Evolutionary conservation across 805 yeast genomes (phyloP).

Genomic region (Saccharomyces cerevisiae): DNA sequence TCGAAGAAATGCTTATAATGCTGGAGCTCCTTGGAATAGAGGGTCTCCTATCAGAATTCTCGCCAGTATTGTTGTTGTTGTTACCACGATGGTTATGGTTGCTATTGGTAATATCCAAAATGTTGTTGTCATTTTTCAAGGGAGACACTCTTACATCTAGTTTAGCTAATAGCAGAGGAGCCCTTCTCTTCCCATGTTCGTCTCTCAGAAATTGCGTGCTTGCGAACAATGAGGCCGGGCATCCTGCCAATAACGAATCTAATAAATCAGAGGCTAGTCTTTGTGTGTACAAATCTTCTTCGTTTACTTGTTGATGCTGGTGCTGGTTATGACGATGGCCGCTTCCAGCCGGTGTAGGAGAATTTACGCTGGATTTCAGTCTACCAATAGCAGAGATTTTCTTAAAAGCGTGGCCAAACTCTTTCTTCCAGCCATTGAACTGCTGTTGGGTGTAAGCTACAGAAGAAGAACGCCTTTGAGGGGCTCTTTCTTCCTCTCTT

Average conservation of each 20-base stretch:
- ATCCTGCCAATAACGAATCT: slow-evolving; percentile 51
- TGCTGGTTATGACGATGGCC: background rate
- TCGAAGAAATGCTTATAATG: background rate
- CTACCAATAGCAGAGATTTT: slow-evolving; percentile 16
- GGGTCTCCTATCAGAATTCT: background rate
- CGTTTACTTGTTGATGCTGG: background rate
- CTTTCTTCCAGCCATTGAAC: slow-evolving; percentile 23
- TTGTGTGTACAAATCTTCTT: slow-evolving; percentile 14
- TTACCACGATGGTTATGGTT: background rate
- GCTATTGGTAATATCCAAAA: background rate
- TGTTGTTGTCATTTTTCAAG: slow-evolving; percentile 29
- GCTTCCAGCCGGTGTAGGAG: background rate
- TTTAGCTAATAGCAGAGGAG: slow-evolving; percentile 72
- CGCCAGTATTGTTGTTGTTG: background rate
- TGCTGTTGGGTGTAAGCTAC: slow-evolving; percentile 5
- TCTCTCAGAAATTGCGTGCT: slow-evolving; percentile 71
- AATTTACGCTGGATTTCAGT: slow-evolving; percentile 7
- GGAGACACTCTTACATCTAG: slow-evolving; percentile 51
- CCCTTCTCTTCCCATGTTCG: slow-evolving; percentile 66
- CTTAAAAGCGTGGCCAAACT: slow-evolving; percentile 23
- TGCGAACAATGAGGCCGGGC: slow-evolving; percentile 66
- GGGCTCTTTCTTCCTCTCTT: background rate
- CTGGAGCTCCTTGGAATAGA: background rate
- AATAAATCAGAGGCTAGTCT: slow-evolving; percentile 37
- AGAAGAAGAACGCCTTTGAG: background rate